Base-by-base conservation (phyloP, 208 protist species). In the Trypanosoma vivax region DNA sequence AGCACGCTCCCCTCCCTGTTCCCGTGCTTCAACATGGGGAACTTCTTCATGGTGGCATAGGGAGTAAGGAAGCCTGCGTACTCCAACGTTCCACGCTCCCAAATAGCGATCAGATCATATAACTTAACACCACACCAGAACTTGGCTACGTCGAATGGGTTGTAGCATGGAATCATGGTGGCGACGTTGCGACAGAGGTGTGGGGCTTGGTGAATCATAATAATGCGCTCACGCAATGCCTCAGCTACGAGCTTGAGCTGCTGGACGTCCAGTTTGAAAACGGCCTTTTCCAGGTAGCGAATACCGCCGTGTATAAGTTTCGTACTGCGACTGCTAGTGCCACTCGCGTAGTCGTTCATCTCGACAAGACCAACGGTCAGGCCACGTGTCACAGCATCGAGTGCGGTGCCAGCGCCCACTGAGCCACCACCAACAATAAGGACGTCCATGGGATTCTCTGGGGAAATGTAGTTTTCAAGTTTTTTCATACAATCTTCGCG, bases 241-340 rank as follows among this genome's bases (percentile, higher is more conserved):
- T 97, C 94, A 4, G 81, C 71, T 0, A 98, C 94, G 7, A 98
- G 67, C 30, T 81, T 74, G 6, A 97, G 65, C 60, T 97, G 88
- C 51, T 81, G 73, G 18, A 73, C 63, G 76, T 96, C 79, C 16
- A 77, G 53, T 71, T 87, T 67, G 45, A 92, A 82, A 29, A 93
- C 80, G 14, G 89, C 74, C 65, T 94, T 90, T 66, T 97, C 65
- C 38, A 98, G 78, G 65, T 98, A 98, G n/a, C 96, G 92, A 39
- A 98, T 91, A 40, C 95, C 96, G 48, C 96, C 97, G 64, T 99
- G 96, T 43, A 98, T 96, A 14, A 99, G 89, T 71, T 98, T 99
- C 3, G 95, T 98, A 45, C 85, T 91, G n/a, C 89, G 86, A 52
- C 83, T 94, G 58, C 83, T 94, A 29, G 96, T 98, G 21, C 94